phyloP scores from a whole-genome alignment of 495 filamentous ascomycete genomes.

The Aspergillus coremiiformis region DNA sequence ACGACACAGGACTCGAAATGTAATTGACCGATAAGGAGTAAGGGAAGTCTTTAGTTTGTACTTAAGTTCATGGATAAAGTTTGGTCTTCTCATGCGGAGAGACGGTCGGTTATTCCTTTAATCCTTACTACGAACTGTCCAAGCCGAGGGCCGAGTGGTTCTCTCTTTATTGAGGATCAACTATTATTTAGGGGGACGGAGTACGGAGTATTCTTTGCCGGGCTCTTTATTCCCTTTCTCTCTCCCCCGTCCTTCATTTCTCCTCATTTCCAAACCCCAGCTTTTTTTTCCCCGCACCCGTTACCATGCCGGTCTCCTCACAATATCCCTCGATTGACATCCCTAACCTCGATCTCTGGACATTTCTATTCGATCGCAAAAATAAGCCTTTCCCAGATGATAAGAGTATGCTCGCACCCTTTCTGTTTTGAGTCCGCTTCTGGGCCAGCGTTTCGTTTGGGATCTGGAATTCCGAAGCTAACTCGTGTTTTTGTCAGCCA shows the following conservation, averaged over 20 bases:
- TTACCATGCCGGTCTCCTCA: constrained; percentile 37
- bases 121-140: background rate
- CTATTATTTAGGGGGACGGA: too few relatives aligned
- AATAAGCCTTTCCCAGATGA: constrained; percentile 57
- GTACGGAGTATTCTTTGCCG: too few relatives aligned
- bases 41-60: too few relatives aligned
- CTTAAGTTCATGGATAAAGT: too few relatives aligned
- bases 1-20: too few relatives aligned
- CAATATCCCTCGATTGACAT: constrained; percentile 32
- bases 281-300: constrained; percentile 18
- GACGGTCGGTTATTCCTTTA: background rate
- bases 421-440: too few relatives aligned
- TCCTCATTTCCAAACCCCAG: background rate
- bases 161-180: background rate
- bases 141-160: constrained; percentile 3
- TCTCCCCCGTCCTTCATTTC: background rate
- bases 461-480: constrained; percentile 5
- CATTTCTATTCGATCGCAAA: constrained; percentile 71
- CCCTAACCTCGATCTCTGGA: constrained; percentile 57
- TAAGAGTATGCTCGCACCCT: constrained; percentile 24
- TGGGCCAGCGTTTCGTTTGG: too few relatives aligned
- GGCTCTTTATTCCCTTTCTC: background rate
- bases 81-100: too few relatives aligned
- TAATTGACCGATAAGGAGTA: too few relatives aligned
- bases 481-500: constrained; percentile 46